Evolutionary conservation across 2,329 filamentous ascomycete species (phyloP).

Genomic region (Biscogniauxia marginata): DNA sequence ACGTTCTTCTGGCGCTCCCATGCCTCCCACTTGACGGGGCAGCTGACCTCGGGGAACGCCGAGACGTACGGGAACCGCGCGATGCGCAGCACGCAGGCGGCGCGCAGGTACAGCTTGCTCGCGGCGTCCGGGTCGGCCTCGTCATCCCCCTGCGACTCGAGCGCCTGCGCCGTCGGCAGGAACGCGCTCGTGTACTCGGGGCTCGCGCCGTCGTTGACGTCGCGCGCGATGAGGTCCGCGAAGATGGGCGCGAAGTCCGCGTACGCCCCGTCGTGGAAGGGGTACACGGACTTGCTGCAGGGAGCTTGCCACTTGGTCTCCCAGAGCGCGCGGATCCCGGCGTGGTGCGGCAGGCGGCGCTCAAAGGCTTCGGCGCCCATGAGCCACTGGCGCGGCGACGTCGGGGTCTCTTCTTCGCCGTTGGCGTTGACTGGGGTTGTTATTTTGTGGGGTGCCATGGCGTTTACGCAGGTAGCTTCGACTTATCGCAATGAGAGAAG

Average conservation of each 20-base stretch:
- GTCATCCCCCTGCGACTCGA: slow-evolving; percentile 38
- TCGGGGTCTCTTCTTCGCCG: slow-evolving; percentile 1
- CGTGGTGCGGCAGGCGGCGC: slow-evolving; percentile 53
- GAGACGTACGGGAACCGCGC: slow-evolving; percentile 64
- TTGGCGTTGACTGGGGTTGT: not conserved
- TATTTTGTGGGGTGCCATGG: slow-evolving; percentile 32
- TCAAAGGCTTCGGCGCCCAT: slow-evolving; percentile 45
- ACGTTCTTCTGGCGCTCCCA: slow-evolving; percentile 65
- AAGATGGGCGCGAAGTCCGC: slow-evolving; percentile 72
- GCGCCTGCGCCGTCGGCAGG: slow-evolving; percentile 58
- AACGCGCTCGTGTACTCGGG: slow-evolving; percentile 64
- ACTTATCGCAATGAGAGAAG: no score
- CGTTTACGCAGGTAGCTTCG: no score
- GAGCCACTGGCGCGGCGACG: slow-evolving; percentile 35
- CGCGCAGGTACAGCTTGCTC: slow-evolving; percentile 64
- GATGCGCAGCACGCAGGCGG: slow-evolving; percentile 71
- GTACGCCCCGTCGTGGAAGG: slow-evolving; percentile 70
- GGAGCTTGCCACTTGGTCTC: slow-evolving; percentile 74
- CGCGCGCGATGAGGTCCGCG: slow-evolving; percentile 55
- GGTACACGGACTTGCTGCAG: slow-evolving; percentile 63
- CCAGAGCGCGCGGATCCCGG: slow-evolving; percentile 64
- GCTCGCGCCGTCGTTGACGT: slow-evolving; percentile 64
- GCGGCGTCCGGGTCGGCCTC: slow-evolving; percentile 52
- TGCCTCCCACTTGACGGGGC: slow-evolving; percentile 55
- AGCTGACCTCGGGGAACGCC: slow-evolving; percentile 37